Conservation (phyloP, 2,329 filamentous ascomycete genomes). For the Colletotrichum simmondsii region DNA sequence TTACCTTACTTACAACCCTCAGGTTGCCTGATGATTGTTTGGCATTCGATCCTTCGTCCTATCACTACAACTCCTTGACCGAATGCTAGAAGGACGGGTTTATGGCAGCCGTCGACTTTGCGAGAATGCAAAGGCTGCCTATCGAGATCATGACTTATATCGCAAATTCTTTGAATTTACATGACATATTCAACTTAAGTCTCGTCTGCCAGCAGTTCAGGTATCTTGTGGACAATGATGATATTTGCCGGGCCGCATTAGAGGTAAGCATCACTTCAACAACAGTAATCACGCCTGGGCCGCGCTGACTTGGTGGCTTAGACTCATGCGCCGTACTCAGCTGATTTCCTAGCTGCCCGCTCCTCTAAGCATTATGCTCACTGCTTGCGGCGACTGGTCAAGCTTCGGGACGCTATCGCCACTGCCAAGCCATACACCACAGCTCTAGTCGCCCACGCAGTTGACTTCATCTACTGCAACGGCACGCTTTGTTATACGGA, state of each 20-base stretch:
- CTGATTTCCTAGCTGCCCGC: constrained; percentile 38
- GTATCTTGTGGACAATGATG: constrained; percentile 61
- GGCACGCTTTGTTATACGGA: constrained; percentile 74
- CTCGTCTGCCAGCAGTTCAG: constrained; percentile 62
- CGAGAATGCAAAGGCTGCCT: constrained; percentile 53
- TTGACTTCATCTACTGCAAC: constrained; percentile 70
- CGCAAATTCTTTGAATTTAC: constrained; percentile 62
- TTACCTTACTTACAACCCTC: neutral
- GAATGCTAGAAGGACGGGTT: constrained; percentile 5
- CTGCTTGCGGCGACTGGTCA: constrained; percentile 69
- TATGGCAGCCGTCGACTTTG: constrained; percentile 2
- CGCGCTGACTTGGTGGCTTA: constrained; percentile 36
- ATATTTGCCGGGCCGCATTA: constrained; percentile 67
- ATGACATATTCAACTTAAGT: constrained; percentile 68
- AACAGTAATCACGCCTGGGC: neutral
- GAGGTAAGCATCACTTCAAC: constrained; percentile 57
- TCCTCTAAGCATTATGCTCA: constrained; percentile 52
- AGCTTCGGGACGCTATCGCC: constrained; percentile 69
- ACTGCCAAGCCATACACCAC: constrained; percentile 71
- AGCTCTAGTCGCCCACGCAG: constrained; percentile 68
- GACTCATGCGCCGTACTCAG: constrained; percentile 37
- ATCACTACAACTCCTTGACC: neutral
- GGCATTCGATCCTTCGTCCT: neutral
- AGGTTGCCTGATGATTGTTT: neutral
- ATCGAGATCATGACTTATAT: constrained; percentile 74